Percentiles rank a stretch among this genome's conserved stretches.
phyloP scores from a whole-genome alignment of 176 grass and related monocot species.

The Puccinellia tenuiflora region DNA sequence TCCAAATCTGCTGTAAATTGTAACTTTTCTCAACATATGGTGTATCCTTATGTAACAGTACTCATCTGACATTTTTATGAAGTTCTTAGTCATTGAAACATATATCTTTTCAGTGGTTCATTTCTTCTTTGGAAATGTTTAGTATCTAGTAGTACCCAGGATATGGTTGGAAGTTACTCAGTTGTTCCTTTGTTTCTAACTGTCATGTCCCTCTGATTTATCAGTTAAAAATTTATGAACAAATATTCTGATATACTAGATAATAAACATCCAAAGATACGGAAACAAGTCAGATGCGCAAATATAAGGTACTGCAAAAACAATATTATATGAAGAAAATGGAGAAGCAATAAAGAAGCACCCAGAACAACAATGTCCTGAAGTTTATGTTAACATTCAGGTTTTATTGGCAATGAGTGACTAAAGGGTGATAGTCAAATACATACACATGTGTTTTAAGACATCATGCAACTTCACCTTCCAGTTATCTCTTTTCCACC shows the following conservation, averaged over 20 bases:
- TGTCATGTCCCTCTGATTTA: neutral
- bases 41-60: neutral
- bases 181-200: neutral
- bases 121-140: neutral
- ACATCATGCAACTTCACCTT: neutral
- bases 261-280: neutral
- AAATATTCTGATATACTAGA: neutral
- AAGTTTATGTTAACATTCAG: neutral
- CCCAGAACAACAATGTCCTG: neutral
- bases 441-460: neutral
- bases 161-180: neutral
- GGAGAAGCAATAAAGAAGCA: neutral
- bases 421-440: neutral
- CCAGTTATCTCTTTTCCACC: constrained; percentile 13
- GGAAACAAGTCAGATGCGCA: neutral
- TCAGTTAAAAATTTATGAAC: neutral
- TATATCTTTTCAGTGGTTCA: neutral
- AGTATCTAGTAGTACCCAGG: neutral
- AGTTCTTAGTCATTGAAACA: neutral
- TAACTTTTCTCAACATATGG: neutral
- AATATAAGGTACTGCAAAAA: neutral
- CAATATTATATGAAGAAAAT: neutral
- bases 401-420: neutral
- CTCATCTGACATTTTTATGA: neutral
- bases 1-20: neutral